A percentile compares a stretch with the other conserved stretches of the same genome.
Conservation (phyloP, 2,329 filamentous ascomycete species). For the Ceratocystis destructans region DNA sequence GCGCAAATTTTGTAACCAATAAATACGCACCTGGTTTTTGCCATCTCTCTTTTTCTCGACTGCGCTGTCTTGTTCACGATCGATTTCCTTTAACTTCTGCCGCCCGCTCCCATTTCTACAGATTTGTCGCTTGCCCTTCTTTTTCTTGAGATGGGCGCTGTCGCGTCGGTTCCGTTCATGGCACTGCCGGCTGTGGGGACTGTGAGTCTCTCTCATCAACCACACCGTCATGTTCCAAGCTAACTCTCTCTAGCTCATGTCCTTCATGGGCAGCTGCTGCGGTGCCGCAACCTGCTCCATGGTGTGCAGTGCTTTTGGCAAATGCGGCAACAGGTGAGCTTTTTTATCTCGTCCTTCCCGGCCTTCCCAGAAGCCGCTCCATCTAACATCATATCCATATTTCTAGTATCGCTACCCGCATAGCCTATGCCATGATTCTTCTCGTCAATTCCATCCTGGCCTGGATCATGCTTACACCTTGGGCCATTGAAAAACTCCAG, state of each 20-base stretch:
- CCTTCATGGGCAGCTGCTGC: constrained; percentile 79
- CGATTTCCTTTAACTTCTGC: not conserved
- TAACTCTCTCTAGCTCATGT: constrained; percentile 45
- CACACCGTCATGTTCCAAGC: not conserved
- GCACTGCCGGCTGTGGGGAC: constrained; percentile 75
- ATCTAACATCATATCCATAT: constrained; percentile 20
- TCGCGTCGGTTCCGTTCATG: constrained; percentile 79
- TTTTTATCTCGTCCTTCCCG: not conserved
- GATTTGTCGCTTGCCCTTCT: not conserved
- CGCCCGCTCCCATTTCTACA: not conserved
- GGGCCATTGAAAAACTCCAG: constrained; percentile 93
- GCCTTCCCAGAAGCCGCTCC: not conserved
- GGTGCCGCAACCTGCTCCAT: constrained; percentile 93
- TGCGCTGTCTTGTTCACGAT: not conserved
- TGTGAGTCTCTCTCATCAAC: constrained; percentile 40
- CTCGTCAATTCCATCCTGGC: constrained; percentile 92
- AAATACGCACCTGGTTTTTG: not conserved
- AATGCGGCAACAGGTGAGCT: constrained; percentile 79
- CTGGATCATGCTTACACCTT: constrained; percentile 98
- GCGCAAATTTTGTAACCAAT: not conserved
- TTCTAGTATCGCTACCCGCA: constrained; percentile 79
- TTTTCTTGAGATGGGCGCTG: constrained; percentile 62
- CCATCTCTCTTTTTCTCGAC: not conserved
- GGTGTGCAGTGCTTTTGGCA: constrained; percentile 88
- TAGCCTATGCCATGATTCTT: constrained; percentile 88